A percentile compares a stretch with the other conserved stretches of the same genome.
Evolutionary conservation across 805 yeast genomes (phyloP).

Genomic region (Wickerhamomyces pijperi): DNA sequence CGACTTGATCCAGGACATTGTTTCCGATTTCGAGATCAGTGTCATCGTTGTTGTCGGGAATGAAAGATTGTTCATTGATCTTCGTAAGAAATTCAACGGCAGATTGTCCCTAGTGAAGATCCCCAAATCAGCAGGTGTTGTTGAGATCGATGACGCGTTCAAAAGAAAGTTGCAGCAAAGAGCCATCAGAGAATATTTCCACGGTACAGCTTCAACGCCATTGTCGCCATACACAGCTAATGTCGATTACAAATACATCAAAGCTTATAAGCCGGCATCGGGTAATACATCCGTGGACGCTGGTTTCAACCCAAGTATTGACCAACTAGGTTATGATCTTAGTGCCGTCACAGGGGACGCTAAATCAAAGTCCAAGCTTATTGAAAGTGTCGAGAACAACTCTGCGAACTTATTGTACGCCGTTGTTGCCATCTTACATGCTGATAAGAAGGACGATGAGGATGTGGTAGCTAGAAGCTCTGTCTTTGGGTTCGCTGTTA

Average conservation of each 20-base stretch:
- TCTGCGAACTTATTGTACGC: constrained; percentile 60
- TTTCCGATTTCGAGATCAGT: constrained; percentile 47
- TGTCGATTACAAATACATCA: constrained; percentile 48
- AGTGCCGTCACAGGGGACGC: constrained; percentile 11
- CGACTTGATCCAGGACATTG: constrained; percentile 41
- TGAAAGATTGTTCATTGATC: constrained; percentile 56
- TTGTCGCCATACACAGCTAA: constrained; percentile 83
- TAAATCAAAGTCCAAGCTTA: constrained; percentile 10
- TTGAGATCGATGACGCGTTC: constrained; percentile 60
- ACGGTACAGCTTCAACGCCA: constrained; percentile 57
- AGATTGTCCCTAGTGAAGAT: constrained; percentile 39
- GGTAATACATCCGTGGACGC: constrained; percentile 10
- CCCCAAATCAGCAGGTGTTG: constrained; percentile 66
- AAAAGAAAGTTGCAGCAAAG: constrained; percentile 64
- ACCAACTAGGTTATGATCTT: constrained; percentile 3
- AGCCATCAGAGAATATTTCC: constrained; percentile 78
- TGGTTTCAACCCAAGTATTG: constrained; percentile 2
- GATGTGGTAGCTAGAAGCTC: constrained; percentile 41
- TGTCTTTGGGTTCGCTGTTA: constrained; percentile 64
- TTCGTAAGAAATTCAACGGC: constrained; percentile 37
- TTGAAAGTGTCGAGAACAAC: constrained; percentile 31
- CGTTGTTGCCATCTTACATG: constrained; percentile 53
- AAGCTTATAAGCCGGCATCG: constrained; percentile 45
- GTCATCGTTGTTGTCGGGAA: constrained; percentile 63
- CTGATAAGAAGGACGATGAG: constrained; percentile 33